Evolutionary conservation across 1,139 yeast species (phyloP).

Genomic region (Yamadazyma atmosphaerica): DNA sequence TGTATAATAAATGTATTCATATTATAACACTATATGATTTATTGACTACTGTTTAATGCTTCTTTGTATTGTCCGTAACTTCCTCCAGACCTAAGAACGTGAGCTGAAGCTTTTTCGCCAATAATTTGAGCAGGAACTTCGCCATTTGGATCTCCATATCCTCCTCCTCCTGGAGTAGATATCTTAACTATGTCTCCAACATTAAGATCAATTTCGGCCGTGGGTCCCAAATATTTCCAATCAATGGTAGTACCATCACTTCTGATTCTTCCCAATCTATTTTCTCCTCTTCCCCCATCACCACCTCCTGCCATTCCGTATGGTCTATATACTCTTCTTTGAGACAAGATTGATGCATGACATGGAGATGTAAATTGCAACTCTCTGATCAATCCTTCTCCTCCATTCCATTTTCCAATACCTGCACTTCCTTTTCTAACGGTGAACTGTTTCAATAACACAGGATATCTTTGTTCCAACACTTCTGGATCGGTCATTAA

Average conservation of each 20-base stretch:
- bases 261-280: conserved; percentile 48
- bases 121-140: conserved; percentile 2
- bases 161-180: conserved; percentile 59
- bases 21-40: conserved; percentile 2
- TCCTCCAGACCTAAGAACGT: conserved; percentile 14
- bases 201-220: conserved; percentile 22
- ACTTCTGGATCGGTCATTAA: conserved; percentile 43
- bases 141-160: conserved; percentile 33
- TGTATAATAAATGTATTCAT: background rate
- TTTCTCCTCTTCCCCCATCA: conserved; percentile 59
- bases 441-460: conserved; percentile 28
- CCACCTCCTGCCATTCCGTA: conserved; percentile 27
- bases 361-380: conserved; percentile 21
- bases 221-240: conserved; percentile 23
- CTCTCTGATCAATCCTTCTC: conserved; percentile 28
- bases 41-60: conserved; percentile 15
- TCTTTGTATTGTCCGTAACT: conserved; percentile 14
- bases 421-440: conserved; percentile 38
- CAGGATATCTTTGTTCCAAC: conserved; percentile 38
- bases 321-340: conserved; percentile 22
- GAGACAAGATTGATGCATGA: conserved; percentile 21
- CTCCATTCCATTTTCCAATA: conserved; percentile 36
- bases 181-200: conserved; percentile 45
- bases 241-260: conserved; percentile 20
- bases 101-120: conserved; percentile 1